Conservation (phyloP, 2,329 filamentous ascomycete species). For the Calonectria pseudoreteaudii region DNA sequence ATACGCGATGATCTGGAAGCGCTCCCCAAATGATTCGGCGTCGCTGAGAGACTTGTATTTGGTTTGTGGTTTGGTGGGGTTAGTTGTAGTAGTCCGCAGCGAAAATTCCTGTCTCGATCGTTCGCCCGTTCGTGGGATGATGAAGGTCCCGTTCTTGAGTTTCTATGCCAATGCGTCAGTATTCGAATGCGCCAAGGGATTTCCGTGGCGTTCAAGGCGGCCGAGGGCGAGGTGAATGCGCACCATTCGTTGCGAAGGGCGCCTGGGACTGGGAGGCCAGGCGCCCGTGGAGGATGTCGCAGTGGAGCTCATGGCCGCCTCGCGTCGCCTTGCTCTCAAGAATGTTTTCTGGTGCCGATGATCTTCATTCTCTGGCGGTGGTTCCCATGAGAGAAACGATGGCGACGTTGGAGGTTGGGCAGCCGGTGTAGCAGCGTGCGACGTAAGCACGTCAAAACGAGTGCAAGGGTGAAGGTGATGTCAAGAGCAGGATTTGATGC, state of each 20-base stretch:
- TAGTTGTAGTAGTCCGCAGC: conserved; percentile 67
- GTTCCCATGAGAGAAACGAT: conserved; percentile 32
- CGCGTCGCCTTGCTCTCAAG: conserved; percentile 41
- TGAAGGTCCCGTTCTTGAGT: conserved; percentile 86
- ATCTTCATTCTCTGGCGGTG: conserved; percentile 39
- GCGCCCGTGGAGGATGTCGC: conserved; percentile 45
- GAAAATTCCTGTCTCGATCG: conserved; percentile 85
- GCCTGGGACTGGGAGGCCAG: conserved; percentile 57
- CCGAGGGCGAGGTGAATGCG: conserved; percentile 32
- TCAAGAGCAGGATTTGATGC: neutral
- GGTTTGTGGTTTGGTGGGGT: conserved; percentile 29
- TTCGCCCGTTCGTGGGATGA: conserved; percentile 88
- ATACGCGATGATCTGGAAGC: conserved; percentile 48
- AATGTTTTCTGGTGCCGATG: conserved; percentile 33
- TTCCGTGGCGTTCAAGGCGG: neutral
- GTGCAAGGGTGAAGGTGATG: neutral
- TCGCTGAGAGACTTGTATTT: conserved; percentile 34
- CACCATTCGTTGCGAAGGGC: conserved; percentile 61
- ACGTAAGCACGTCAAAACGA: neutral
- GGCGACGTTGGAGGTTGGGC: neutral
- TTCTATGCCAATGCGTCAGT: conserved; percentile 60
- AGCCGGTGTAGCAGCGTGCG: neutral
- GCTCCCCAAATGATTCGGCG: conserved; percentile 50
- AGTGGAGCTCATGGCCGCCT: conserved; percentile 57
- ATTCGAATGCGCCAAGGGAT: neutral